phyloP scores from a whole-genome alignment of 345 rosid species.

The Rhodamnia argentea region DNA sequence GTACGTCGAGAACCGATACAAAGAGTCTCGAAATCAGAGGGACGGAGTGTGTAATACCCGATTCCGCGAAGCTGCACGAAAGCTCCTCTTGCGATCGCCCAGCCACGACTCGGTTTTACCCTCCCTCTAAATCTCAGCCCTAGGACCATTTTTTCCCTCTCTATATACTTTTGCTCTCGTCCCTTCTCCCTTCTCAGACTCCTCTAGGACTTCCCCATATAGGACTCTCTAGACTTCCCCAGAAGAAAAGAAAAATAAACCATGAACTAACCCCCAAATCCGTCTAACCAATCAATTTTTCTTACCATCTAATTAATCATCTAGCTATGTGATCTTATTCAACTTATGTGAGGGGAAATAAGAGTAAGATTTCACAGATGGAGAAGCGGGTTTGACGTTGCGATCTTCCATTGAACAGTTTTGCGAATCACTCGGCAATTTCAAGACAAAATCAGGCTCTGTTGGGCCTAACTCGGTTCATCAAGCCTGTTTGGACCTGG shows the following conservation, averaged over 20 bases:
- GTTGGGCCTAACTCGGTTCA: background rate
- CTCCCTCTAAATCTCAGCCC: too few relatives aligned
- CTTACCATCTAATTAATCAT: background rate
- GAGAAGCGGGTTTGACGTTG: background rate
- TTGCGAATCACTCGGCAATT: background rate
- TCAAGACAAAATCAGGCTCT: background rate
- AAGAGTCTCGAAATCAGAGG: accelerated
- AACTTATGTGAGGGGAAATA: too few relatives aligned
- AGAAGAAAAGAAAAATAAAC: background rate
- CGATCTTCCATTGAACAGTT: background rate
- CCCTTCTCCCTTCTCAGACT: too few relatives aligned
- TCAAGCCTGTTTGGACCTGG: background rate
- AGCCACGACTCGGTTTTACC: too few relatives aligned
- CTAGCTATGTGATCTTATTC: background rate
- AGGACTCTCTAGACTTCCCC: background rate
- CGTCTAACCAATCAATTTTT: background rate
- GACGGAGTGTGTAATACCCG: background rate
- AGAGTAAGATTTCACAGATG: background rate
- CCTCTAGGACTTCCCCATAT: background rate
- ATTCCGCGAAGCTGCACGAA: background rate
- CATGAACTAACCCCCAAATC: background rate
- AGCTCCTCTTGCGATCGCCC: background rate
- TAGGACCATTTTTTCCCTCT: too few relatives aligned
- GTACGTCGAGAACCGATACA: background rate
- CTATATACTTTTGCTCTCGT: too few relatives aligned